Evolutionary conservation across 2,329 filamentous ascomycete species (phyloP).

Genomic region (Aspergillus latus): DNA sequence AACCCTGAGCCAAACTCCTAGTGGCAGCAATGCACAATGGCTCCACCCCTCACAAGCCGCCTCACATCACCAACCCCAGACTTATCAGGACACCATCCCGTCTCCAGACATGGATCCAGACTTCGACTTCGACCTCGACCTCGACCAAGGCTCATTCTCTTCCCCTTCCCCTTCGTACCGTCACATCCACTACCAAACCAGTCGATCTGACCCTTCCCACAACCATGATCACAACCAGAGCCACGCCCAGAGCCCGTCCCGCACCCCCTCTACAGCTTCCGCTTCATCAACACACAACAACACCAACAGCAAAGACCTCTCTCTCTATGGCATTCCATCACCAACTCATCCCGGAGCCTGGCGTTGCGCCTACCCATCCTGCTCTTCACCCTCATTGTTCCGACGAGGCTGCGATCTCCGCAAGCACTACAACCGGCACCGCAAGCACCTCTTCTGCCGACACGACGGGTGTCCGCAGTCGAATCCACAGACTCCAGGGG

Average conservation of each 20-base stretch:
- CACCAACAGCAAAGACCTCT: slow-evolving; percentile 25
- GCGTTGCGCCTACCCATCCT: slow-evolving; percentile 60
- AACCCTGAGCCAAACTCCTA: background rate
- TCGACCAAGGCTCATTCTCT: background rate
- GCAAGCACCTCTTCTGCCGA: slow-evolving; percentile 61
- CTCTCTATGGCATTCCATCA: slow-evolving; percentile 33
- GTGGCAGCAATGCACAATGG: background rate
- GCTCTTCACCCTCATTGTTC: slow-evolving; percentile 59
- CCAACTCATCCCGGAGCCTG: slow-evolving; percentile 46
- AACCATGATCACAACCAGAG: background rate
- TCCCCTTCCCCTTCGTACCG: slow-evolving; percentile 9
- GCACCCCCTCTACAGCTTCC: background rate
- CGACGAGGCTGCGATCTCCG: slow-evolving; percentile 61
- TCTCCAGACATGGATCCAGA: slow-evolving; percentile 3
- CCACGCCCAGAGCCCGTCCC: background rate
- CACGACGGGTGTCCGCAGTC: slow-evolving; percentile 59
- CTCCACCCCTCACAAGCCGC: slow-evolving; percentile 5
- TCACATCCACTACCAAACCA: background rate
- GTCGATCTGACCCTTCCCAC: background rate
- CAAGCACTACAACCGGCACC: slow-evolving; percentile 64
- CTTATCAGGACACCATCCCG: slow-evolving; percentile 5
- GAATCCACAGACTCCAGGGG: slow-evolving; percentile 56
- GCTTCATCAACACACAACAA: background rate
- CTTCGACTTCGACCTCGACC: slow-evolving; percentile 9
- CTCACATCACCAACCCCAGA: background rate